Base-by-base conservation (phyloP, 768 basidiomycete genomes). In the Crassisporium funariophilum region DNA sequence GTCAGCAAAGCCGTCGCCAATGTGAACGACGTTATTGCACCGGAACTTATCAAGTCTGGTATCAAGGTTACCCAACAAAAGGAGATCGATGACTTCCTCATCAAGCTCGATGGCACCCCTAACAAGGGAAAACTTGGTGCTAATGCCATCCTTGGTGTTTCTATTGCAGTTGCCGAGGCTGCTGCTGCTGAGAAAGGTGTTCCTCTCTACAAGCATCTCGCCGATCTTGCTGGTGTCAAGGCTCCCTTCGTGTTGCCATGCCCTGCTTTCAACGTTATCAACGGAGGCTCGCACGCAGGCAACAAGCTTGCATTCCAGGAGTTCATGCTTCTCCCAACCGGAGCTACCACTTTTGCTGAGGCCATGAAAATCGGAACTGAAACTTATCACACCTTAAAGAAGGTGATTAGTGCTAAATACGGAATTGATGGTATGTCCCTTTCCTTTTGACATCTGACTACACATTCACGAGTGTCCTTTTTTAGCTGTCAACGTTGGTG, bases 221-320 rank as follows among this genome's bases (percentile, higher is more conserved):
- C 95, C 37, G 88, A 92, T 53, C 86, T 99, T 57, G 91, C 97
- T 48, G 95, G 95, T 58, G 82, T 95, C 71, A 92, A 95, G 73
- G 77, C 91, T 43, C 95, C 97, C 35, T 98, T 86, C 70, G 79
- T 92, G 50, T 86, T 98, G 61, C 97, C 97, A 51, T 75, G 73
- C 65, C 97, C 97, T 38, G 84, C 91, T 49, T 94, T 99, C 83
- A 99, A 99, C 69, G 97, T 99, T 61, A 99, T 99, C 79, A 99
- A 99, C 74, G 97, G 97, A 70, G 97, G 97, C 55, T 98, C 95
- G 53, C 97, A 99, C 68, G 97, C 97, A 49, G 97, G 97, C 41
- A 99, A 99, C 82, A 95, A 95, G 73, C 89, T 99, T 54, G 97
- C 97, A 29, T 99, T 98, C 91, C 97, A 99, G 74, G 97, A 99